These are phyloP conservation scores for Corymbia maculata DNA, from an alignment of 345 rosid genomes.

Conservation along the genomic window DNA sequence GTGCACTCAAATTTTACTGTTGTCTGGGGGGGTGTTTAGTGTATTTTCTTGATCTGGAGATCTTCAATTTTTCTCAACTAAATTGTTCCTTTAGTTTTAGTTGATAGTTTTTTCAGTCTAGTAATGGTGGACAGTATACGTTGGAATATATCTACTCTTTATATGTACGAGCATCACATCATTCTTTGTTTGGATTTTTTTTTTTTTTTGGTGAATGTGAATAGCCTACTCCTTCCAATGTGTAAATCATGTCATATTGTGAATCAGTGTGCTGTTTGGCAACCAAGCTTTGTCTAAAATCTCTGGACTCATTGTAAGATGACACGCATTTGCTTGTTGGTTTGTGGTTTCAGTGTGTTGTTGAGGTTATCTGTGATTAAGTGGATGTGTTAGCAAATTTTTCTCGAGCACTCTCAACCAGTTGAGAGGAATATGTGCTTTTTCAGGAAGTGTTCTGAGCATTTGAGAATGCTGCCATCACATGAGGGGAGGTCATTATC, in stretches of 20 bases:
- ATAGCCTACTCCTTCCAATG: not conserved
- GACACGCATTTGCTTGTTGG: not conserved
- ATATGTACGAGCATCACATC: not conserved
- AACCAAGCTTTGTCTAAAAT: not conserved
- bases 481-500: not conserved
- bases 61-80: not conserved
- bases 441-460: not conserved
- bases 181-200: not conserved
- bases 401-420: not conserved
- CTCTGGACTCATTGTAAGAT: not conserved
- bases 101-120: not conserved
- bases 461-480: not conserved
- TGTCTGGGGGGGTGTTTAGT: not conserved
- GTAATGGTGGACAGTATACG: not conserved
- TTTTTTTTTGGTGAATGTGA: not conserved
- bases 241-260: not conserved
- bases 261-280: not conserved
- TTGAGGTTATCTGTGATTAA: not conserved
- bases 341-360: not conserved
- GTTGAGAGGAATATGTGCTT: not conserved
- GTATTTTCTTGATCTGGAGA: not conserved
- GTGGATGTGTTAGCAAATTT: not conserved
- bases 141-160: not conserved
- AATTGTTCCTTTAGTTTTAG: not conserved
- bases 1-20: not conserved